Percentiles rank a stretch among this genome's conserved stretches.
These are phyloP conservation scores for Teratosphaeria pseudoeucalypti DNA, from an alignment of 2,329 filamentous ascomycete species.

Conservation along the genomic window DNA sequence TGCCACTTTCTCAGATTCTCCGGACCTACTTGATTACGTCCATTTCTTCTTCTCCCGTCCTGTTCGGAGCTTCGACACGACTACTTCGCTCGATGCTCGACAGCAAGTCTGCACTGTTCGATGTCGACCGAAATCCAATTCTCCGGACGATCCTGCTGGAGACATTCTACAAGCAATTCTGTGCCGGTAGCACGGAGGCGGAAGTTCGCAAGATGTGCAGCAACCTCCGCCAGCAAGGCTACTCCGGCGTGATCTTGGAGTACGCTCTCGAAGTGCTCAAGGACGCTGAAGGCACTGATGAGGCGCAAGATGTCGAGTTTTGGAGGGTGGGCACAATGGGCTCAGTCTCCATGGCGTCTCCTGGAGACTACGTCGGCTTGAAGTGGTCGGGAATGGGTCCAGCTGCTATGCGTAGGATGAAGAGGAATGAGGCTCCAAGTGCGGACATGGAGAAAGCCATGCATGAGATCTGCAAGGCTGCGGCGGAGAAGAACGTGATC, in stretches of 20 bases:
- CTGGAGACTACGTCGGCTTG: slow-evolving; percentile 45
- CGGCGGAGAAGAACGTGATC: slow-evolving; percentile 56
- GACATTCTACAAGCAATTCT: slow-evolving; percentile 87
- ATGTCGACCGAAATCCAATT: slow-evolving; percentile 64
- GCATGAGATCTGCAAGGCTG: slow-evolving; percentile 62
- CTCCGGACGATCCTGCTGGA: slow-evolving; percentile 62
- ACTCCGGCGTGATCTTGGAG: slow-evolving; percentile 71
- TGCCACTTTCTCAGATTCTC: slow-evolving; percentile 56
- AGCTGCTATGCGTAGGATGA: slow-evolving; percentile 57
- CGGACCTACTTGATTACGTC: slow-evolving; percentile 59
- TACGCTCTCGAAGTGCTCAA: slow-evolving; percentile 72
- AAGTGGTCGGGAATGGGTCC: slow-evolving; percentile 75
- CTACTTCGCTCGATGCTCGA: slow-evolving; percentile 61
- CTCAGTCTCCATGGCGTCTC: slow-evolving; percentile 49
- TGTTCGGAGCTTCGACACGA: slow-evolving; percentile 60
- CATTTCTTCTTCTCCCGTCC: slow-evolving; percentile 58
- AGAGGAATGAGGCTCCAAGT: slow-evolving; percentile 51
- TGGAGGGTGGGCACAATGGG: slow-evolving; percentile 69
- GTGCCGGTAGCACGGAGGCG: slow-evolving; percentile 61
- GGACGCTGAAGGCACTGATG: slow-evolving; percentile 39
- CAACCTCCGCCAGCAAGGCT: slow-evolving; percentile 62
- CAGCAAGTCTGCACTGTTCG: slow-evolving; percentile 54
- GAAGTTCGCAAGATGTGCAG: slow-evolving; percentile 60
- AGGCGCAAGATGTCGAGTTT: slow-evolving; percentile 51
- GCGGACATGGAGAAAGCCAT: slow-evolving; percentile 58